Base-by-base conservation (phyloP, 352 stramenopile species). In the Phytopythium delawarense region DNA sequence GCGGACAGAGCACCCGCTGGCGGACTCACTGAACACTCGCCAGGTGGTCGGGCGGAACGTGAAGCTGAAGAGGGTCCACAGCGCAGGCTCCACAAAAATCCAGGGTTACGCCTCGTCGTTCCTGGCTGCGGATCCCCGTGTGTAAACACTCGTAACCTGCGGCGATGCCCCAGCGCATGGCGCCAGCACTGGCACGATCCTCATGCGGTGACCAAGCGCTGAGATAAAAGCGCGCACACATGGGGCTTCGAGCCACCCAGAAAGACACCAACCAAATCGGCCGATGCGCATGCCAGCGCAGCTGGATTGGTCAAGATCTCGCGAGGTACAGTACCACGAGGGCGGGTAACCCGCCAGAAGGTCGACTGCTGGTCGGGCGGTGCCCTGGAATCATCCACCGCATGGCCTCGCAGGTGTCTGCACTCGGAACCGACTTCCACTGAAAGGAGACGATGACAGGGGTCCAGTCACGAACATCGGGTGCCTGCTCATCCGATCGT, bases 61-160 rank as follows among this genome's bases (percentile, higher is more conserved):
- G 46, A 11, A 53, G 46, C 23, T 12, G 8, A 11, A 25, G 46
- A 34, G 21, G 23, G 46, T 34, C 23, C 46, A 35, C 46, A 1
- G 21, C n/a, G 45, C n/a, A 51, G 45, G 21, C n/a, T 51, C 45
- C 45, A 53, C 46, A 53, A 53, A 53, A 30, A 34, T 34, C 46
- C 46, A 53, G 46, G 46, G 46, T 12, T 3, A 15, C n/a, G 42
- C 15, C 21, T 5, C 42, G 20, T 7, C 42, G 7, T 49, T 51
- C 45, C 9, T 23, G 45, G n/a, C 18, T 32, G 8, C 46, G 46
- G 46, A 35, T 6, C 40, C 40, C 4, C 1, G 5, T 2, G 40
- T 21, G 40, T 46, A 46, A 46, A 12, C 40, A 15, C 25, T 30
- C 15, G 40, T 46, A 46, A 46, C 40, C 40, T 21, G 20, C 40